These are phyloP conservation scores for Moesziomyces sp. DNA, from an alignment of 1,284 basidiomycete genomes.

Conservation along the genomic window DNA sequence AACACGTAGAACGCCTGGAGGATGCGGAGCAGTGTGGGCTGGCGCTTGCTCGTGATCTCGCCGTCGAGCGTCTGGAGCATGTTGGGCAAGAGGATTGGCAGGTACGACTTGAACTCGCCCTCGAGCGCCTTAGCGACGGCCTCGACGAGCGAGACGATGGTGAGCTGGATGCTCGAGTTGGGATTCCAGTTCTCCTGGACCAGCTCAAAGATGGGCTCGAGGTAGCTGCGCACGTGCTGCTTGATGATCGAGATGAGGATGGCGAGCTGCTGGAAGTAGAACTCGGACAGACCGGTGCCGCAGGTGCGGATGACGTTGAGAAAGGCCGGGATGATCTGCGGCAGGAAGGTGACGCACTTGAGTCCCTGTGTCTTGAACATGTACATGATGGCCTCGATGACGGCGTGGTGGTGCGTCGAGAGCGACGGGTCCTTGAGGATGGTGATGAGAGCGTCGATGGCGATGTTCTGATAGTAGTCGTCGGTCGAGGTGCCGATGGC, in stretches of 20 bases:
- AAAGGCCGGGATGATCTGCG: constrained; percentile 97
- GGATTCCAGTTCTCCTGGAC: constrained; percentile 67
- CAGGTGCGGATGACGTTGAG: constrained; percentile 84
- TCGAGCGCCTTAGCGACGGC: constrained; percentile 94
- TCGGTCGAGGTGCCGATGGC: constrained; percentile 72
- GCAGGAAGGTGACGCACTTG: constrained; percentile 94
- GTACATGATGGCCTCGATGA: constrained; percentile 98
- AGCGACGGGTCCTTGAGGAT: constrained; percentile 78
- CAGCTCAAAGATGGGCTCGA: constrained; percentile 65
- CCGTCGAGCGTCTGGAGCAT: constrained; percentile 81
- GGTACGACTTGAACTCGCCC: constrained; percentile 96
- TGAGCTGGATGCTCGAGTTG: constrained; percentile 84
- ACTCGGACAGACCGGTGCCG: constrained; percentile 84
- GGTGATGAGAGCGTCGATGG: constrained; percentile 86
- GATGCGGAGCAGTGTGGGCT: constrained; percentile 85
- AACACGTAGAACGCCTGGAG: constrained; percentile 93
- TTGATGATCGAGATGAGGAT: constrained; percentile 97
- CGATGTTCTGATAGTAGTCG: constrained; percentile 97
- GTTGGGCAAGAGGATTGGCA: constrained; percentile 90
- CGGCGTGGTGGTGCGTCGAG: constrained; percentile 76
- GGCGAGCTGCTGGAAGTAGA: constrained; percentile 94
- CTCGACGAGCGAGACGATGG: constrained; percentile 92
- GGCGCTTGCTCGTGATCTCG: constrained; percentile 67
- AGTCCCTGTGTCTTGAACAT: constrained; percentile 98
- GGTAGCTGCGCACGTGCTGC: constrained; percentile 87